Conservation (phyloP, 441 rosid genomes). For the Gossypium davidsonii region DNA sequence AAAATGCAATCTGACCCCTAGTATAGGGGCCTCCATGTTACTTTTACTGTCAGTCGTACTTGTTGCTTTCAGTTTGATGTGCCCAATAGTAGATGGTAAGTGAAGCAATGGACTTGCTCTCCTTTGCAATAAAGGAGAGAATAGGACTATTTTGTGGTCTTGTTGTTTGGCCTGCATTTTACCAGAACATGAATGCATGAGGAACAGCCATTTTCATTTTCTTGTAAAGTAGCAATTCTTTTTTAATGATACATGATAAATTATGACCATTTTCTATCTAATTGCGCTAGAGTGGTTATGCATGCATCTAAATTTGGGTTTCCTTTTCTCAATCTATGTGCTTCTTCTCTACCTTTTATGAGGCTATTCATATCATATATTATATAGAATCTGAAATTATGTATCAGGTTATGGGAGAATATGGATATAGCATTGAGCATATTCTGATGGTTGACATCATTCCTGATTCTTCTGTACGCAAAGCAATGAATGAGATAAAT, state of each 20-base stretch:
- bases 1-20: no score
- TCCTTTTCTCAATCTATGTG: background rate
- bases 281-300: background rate
- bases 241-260: background rate
- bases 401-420: conserved; percentile 78
- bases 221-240: background rate
- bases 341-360: background rate
- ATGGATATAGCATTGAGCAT: conserved; percentile 94
- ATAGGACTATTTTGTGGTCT: no score
- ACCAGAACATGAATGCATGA: background rate
- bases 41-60: background rate
- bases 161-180: background rate
- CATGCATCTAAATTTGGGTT: background rate
- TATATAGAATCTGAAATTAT: background rate
- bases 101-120: background rate
- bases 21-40: background rate
- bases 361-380: background rate
- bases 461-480: conserved; percentile 83
- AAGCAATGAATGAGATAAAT: conserved; percentile 97
- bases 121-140: no score
- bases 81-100: background rate
- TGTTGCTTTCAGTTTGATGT: background rate
- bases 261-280: background rate
- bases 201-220: background rate
- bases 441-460: conserved; percentile 92